phyloP scores from a whole-genome alignment of 2,329 filamentous ascomycete genomes.

The Nemania bipapillata region DNA sequence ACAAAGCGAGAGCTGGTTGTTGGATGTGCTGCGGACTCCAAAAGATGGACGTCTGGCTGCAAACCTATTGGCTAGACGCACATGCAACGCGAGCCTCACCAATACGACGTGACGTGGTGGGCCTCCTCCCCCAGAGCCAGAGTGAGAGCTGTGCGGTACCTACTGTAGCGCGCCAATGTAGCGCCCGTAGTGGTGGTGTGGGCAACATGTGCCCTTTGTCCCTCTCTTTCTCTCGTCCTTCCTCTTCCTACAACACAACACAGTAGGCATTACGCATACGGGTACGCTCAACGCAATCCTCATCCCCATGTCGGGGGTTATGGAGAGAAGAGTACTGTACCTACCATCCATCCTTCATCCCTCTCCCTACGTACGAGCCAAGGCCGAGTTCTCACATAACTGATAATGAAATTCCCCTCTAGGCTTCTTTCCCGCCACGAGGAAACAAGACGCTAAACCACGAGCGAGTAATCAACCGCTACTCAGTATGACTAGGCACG shows the following conservation, averaged over 20 bases:
- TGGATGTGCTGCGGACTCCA: conserved; percentile 3
- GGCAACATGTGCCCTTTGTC: too few species aligned
- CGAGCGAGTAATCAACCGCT: not conserved
- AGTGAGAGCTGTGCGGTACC: not conserved
- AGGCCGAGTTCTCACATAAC: not conserved
- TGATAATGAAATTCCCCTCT: conserved; percentile 11
- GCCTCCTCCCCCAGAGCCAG: not conserved
- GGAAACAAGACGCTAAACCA: not conserved
- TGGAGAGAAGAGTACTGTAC: too few species aligned
- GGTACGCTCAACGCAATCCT: not conserved
- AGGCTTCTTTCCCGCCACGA: not conserved
- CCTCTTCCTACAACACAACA: not conserved
- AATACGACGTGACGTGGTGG: not conserved
- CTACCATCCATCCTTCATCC: not conserved
- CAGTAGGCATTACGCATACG: too few species aligned
- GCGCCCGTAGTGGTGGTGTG: too few species aligned
- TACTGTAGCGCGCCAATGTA: too few species aligned
- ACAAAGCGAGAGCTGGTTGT: conserved; percentile 8
- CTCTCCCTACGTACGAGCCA: not conserved
- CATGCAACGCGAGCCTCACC: not conserved
- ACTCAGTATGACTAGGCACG: not conserved
- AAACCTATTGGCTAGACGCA: conserved; percentile 27
- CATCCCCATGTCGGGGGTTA: not conserved
- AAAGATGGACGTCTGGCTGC: conserved; percentile 9
- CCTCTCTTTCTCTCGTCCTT: not conserved